These are phyloP conservation scores for Trichoderma endophyticum DNA, from an alignment of 2,329 filamentous ascomycete genomes.

Conservation along the genomic window DNA sequence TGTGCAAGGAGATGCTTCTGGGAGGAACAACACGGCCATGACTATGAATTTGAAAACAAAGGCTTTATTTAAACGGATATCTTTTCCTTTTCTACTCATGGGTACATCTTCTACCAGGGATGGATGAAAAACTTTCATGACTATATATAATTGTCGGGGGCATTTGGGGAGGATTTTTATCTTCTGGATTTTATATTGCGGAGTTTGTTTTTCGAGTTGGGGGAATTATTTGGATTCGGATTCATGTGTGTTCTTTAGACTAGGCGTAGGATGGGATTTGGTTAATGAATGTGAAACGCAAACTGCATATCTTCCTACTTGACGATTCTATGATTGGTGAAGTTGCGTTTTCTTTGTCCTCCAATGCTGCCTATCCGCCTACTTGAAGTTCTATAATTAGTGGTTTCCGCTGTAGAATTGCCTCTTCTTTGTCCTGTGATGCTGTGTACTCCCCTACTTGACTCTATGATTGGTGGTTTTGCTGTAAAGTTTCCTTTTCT, in stretches of 20 bases:
- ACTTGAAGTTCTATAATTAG: neutral
- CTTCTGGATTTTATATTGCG: neutral
- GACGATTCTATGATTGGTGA: neutral
- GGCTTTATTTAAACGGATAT: neutral
- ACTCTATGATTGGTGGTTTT: too few species aligned
- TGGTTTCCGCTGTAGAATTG: neutral
- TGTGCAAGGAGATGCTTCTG: constrained; percentile 47
- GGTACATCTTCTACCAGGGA: neutral
- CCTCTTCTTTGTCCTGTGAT: too few species aligned
- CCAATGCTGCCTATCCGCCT: neutral
- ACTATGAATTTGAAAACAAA: neutral
- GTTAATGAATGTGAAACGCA: neutral
- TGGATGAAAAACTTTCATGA: neutral
- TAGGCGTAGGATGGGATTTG: neutral
- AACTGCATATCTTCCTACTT: neutral
- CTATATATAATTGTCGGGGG: neutral
- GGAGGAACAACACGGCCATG: constrained; percentile 15
- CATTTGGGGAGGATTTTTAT: neutral
- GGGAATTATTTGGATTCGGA: neutral
- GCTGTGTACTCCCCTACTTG: too few species aligned
- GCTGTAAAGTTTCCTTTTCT: too few species aligned
- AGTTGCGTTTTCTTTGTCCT: neutral
- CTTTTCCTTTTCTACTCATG: neutral
- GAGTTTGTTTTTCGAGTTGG: neutral
- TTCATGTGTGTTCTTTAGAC: neutral